Evolutionary conservation across 1,284 basidiomycete species (phyloP), one percentile per base, ranked within the genome.

Genomic region (Tylopilus orsonianus): DNA sequence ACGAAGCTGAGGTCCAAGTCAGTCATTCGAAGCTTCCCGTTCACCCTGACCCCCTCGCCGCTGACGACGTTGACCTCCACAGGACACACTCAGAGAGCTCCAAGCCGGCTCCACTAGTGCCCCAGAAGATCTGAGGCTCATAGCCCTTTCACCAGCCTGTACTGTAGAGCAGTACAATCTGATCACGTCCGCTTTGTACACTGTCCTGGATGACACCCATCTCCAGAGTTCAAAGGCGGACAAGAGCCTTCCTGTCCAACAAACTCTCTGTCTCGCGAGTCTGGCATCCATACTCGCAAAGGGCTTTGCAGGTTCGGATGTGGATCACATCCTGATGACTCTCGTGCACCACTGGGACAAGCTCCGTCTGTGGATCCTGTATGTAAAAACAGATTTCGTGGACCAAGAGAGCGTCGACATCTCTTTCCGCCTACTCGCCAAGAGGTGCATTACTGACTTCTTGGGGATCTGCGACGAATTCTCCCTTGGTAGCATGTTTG

Each of bases 311-410:
- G 39, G 41, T 33, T 19, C 48, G 13, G 50, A 10, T n/a, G 35
- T n/a, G 26, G 34, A 41, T 4, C 18, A 32, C 35, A 38, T 44
- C 3, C 20, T 57, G 32, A 47, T 43, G 12, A 36, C 34, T 12
- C 33, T 65, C n/a, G 32, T 19, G 22, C 19, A 4, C 26, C 56
- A 50, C 37, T 68, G 64, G 64, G 3, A 16, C 24, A 19, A 44
- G 12, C 50, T 64, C 27, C 53, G 44, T 14, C 46, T 13, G 13
- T 64, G 65, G 65, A 46, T 68, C 36, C 16, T 66, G 16, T 60
- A 61, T 41, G 45, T 64, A 13, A 66, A 63, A 40, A 40, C 1
- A 24, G 56, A 60, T 20, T 65, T 60, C 37, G 49, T 64, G 24
- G 58, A 61, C 41, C 48, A 54, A 27, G 60, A 58, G 16, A 36